Percentiles rank a stretch among this genome's conserved stretches.
These are phyloP conservation scores for Trichocladium uniseriatum DNA, from an alignment of 495 filamentous ascomycete genomes.

Conservation along the genomic window DNA sequence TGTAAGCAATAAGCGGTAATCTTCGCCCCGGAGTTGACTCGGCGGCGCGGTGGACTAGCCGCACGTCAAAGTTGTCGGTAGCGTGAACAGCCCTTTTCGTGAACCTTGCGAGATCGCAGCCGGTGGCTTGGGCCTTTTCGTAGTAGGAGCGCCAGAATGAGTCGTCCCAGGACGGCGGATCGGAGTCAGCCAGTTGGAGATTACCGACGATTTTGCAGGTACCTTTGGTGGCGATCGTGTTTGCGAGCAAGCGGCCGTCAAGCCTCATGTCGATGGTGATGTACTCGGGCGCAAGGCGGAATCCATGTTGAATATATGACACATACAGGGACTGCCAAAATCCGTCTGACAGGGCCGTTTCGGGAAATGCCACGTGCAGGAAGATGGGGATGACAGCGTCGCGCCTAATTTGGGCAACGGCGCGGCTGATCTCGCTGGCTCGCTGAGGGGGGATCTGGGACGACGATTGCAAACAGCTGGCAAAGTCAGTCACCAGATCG, in stretches of 20 bases:
- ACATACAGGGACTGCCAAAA: slow-evolving; percentile 41
- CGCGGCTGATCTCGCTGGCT: slow-evolving; percentile 42
- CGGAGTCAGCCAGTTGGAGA: slow-evolving; percentile 33
- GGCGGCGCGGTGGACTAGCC: slow-evolving; percentile 39
- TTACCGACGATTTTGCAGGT: slow-evolving; percentile 59
- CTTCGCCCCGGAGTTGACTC: slow-evolving; percentile 35
- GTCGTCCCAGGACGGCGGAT: slow-evolving; percentile 47
- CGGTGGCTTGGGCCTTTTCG: slow-evolving; percentile 45
- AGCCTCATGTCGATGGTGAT: slow-evolving; percentile 52
- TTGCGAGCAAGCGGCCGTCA: slow-evolving; percentile 34
- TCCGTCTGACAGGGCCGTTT: slow-evolving; percentile 18
- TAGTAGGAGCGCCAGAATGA: slow-evolving; percentile 44
- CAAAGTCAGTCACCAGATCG: slow-evolving; percentile 32
- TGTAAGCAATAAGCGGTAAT: slow-evolving; percentile 56
- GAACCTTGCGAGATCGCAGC: slow-evolving; percentile 56
- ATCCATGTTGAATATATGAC: slow-evolving; percentile 47
- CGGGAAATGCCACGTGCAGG: slow-evolving; percentile 47
- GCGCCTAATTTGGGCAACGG: slow-evolving; percentile 45
- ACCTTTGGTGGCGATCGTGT: slow-evolving; percentile 45
- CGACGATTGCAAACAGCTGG: slow-evolving; percentile 31
- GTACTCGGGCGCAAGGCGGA: slow-evolving; percentile 61
- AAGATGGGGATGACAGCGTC: slow-evolving; percentile 56
- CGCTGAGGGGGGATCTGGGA: slow-evolving; percentile 37
- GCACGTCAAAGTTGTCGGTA: slow-evolving; percentile 50
- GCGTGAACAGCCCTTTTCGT: slow-evolving; percentile 43